Base-by-base conservation (phyloP, 805 yeast genomes). In the Saturnispora silvae region DNA sequence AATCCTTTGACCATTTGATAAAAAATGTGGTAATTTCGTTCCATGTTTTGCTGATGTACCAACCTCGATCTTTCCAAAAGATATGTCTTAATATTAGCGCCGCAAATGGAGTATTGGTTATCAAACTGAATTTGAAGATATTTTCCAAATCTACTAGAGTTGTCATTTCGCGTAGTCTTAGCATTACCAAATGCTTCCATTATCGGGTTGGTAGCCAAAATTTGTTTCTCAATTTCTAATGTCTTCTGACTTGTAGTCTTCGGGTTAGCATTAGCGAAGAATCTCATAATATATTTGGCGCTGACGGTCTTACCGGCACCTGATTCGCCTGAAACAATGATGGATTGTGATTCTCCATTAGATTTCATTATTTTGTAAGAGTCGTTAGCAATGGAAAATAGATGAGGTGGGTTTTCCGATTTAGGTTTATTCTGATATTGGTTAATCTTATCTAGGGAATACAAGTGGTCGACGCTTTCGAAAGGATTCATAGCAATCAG, bases 131-230 rank as follows among this genome's bases (percentile, higher is more conserved):
- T 89, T 61, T 87, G 96, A 47, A 89, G 67, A 56, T 89, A 89
- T 59, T 89, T 89, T 51, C 98, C 98, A 56, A 92, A 94, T 59
- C 98, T 79, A 23, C 97, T 89, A 20, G 97, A 92, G 61, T 89
- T 89, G 62, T 89, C 96, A 57, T 89, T 89, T 66, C 98, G 76
- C 13, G 95, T 81, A 2, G 98, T 89, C 55, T 89, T 89, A 4
- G 98, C 97, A 60, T 94, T 92, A 65, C 98, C 98, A 60, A 92
- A 92, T 0, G 97, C 92, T 63, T 92, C 98, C 81, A 92, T 81
- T 48, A 92, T 81, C 1, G 97, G 97, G 56, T 89, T 89, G 0
- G 97, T 89, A 13, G 98, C 97, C 52, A 89, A 68, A 39, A 89
- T 89, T 62, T 83, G 95, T 53, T 81, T 81, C 60, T 89, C 98